Evolutionary conservation across 2,329 filamentous ascomycete genomes (phyloP), one percentile per base, ranked within the genome.

Genomic region (Macroventuria anomochaeta): DNA sequence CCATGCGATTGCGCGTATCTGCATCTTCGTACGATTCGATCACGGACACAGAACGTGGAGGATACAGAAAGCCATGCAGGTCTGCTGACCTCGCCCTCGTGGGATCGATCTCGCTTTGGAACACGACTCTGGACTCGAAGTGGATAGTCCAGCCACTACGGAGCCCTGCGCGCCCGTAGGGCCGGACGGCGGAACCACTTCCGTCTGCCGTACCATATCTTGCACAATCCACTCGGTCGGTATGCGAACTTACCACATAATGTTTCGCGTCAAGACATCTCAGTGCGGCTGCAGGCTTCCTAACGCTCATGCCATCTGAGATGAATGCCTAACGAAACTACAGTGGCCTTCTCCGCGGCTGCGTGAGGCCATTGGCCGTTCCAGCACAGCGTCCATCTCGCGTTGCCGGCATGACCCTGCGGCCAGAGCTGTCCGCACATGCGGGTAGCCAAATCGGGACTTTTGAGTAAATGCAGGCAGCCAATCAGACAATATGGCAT

Each of bases 351-450:
- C 28, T 44, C 39, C 44, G 39, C n/a, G 21, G 29, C 15, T 26
- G 15, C 5, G 21, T 15, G 34, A 40, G 28, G 36, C 28, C 28
- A 54, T 49, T 40, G 28, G 51, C 28, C 23, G 44, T 48, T 44
- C 51, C 51, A 49, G 44, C 23, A 36, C 44, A 31, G 28, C 37
- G 44, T 54, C 44, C 51, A 54, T 49, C 44, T 44, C 51, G 51
- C 34, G 33, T 34, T 44, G 34, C 51, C 34, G 51, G 51, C 51
- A 54, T 54, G 51, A 36, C 51, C 51, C 39, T 54, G 51, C 51
- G 51, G 51, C 23, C 29, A 40, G 29, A 54, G 51, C 33, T 46
- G 21, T 34, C 51, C 51, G 51, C 49, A 40, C 46, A 54, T 54
- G 51, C 51, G 51, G 51, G 51, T 49, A 44, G 44, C 38, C 51